A percentile compares a stretch with the other conserved stretches of the same genome.
phyloP scores from a whole-genome alignment of 2,329 filamentous ascomycete genomes.

The Sphaerostilbella broomeana region DNA sequence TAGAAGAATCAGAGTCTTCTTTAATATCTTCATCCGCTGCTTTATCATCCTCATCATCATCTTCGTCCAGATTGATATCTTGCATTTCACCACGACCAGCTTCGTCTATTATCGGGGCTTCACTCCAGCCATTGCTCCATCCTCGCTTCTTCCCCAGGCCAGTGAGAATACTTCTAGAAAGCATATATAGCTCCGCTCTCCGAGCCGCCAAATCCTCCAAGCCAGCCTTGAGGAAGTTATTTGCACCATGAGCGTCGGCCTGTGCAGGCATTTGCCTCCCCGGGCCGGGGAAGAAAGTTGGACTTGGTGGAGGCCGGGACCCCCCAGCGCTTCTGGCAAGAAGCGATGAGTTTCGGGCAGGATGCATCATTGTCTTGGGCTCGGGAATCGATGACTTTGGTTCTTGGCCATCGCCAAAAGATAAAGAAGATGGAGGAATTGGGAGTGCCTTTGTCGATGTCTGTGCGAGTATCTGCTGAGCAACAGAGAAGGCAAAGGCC shows the following conservation, averaged over 20 bases:
- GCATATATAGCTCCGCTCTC: conserved; percentile 72
- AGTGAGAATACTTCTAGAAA: conserved; percentile 75
- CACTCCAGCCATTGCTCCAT: conserved; percentile 73
- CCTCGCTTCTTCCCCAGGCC: conserved; percentile 62
- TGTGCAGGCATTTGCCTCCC: conserved; percentile 34
- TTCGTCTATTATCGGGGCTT: conserved; percentile 46
- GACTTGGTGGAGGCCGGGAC: conserved; percentile 38
- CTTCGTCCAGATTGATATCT: conserved; percentile 49
- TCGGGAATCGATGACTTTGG: conserved; percentile 58
- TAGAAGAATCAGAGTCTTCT: background rate
- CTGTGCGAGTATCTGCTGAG: conserved; percentile 69
- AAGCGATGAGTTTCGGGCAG: conserved; percentile 57
- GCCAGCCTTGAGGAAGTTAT: conserved; percentile 52
- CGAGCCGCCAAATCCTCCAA: conserved; percentile 76
- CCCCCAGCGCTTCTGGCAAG: conserved; percentile 26
- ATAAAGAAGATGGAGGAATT: conserved; percentile 54
- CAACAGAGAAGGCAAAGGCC: conserved; percentile 71
- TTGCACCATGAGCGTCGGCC: conserved; percentile 33
- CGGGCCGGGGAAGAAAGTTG: conserved; percentile 47
- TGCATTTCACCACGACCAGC: conserved; percentile 44
- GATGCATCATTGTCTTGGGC: conserved; percentile 65
- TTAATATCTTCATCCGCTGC: conserved; percentile 19
- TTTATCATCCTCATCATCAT: conserved; percentile 29
- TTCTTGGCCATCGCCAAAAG: conserved; percentile 43
- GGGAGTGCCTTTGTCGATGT: conserved; percentile 63